Conservation (phyloP, 2,329 filamentous ascomycete genomes). For the Calonectria leucothoes region DNA sequence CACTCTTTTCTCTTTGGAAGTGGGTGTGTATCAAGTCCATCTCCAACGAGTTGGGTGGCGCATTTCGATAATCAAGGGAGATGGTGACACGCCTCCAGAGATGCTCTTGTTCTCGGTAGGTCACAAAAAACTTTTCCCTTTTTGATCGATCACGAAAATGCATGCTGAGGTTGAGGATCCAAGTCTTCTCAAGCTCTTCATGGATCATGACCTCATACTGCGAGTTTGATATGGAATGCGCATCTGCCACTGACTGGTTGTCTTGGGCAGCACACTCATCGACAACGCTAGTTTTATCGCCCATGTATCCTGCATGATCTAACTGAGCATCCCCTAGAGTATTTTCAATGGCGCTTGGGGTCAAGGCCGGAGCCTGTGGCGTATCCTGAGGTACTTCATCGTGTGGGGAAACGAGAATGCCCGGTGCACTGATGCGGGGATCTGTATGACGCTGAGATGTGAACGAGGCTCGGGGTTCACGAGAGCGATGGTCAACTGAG, state of each 20-base stretch:
- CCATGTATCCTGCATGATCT: constrained; percentile 20
- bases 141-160: constrained; percentile 94
- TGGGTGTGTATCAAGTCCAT: constrained; percentile 80
- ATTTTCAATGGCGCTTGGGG: constrained; percentile 28
- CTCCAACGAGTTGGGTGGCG: constrained; percentile 85
- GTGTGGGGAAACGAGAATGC: constrained; percentile 49
- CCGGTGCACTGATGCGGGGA: constrained; percentile 62
- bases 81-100: constrained; percentile 91
- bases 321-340: constrained; percentile 10
- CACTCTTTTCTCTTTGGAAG: constrained; percentile 91
- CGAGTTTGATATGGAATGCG: constrained; percentile 61
- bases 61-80: constrained; percentile 90
- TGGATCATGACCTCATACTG: constrained; percentile 75
- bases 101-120: constrained; percentile 84
- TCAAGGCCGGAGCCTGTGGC: constrained; percentile 25
- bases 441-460: constrained; percentile 35
- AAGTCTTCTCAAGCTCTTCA: constrained; percentile 85
- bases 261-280: constrained; percentile 43
- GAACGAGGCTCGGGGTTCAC: constrained; percentile 43
- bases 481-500: constrained; percentile 69
- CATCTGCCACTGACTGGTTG: constrained; percentile 51
- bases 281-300: constrained; percentile 36
- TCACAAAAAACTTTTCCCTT: constrained; percentile 98
- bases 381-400: constrained; percentile 31
- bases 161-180: constrained; percentile 99